Evolutionary conservation across 2,329 filamentous ascomycete species (phyloP).

Genomic region (Neofusicoccum parvum): DNA sequence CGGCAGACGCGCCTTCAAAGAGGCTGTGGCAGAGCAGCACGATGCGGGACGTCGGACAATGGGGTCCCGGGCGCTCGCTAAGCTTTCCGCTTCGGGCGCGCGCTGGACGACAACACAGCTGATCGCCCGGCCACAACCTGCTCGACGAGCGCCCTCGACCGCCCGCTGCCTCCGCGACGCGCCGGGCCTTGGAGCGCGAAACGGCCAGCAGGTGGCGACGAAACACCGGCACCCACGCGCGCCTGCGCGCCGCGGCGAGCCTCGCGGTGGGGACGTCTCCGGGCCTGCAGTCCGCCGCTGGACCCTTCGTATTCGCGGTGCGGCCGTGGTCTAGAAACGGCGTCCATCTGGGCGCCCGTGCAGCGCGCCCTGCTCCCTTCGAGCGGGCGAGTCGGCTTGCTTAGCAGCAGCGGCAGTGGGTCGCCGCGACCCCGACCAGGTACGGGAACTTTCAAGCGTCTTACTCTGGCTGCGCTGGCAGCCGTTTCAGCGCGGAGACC

Average conservation of each 20-base stretch:
- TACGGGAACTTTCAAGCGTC: background rate
- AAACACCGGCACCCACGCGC: background rate
- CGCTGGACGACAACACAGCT: slow-evolving; percentile 6
- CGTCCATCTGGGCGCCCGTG: slow-evolving; percentile 3
- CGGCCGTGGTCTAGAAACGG: slow-evolving; percentile 1
- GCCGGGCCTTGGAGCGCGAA: background rate
- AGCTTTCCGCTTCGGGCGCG: slow-evolving; percentile 3
- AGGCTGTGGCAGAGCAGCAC: background rate
- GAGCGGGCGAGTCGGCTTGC: slow-evolving; percentile 1
- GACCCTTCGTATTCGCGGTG: slow-evolving; percentile 13
- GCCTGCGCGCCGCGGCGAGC: background rate
- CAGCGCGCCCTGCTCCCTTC: slow-evolving; percentile 4
- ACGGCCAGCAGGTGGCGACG: slow-evolving; percentile 6
- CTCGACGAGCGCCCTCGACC: background rate
- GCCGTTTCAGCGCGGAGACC: slow-evolving; percentile 1
- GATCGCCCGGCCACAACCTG: background rate
- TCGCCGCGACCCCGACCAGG: background rate
- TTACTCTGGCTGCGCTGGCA: slow-evolving; percentile 6
- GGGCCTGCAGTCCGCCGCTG: background rate
- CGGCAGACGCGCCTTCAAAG: slow-evolving; percentile 9
- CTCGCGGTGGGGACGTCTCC: background rate
- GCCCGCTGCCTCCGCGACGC: background rate
- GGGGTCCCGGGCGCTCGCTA: slow-evolving; percentile 7
- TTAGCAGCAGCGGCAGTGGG: background rate
- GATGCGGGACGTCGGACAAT: background rate